A percentile compares a stretch with the other conserved stretches of the same genome.
Conservation (phyloP, 2,329 filamentous ascomycete genomes). For the Arthroderma sp. region DNA sequence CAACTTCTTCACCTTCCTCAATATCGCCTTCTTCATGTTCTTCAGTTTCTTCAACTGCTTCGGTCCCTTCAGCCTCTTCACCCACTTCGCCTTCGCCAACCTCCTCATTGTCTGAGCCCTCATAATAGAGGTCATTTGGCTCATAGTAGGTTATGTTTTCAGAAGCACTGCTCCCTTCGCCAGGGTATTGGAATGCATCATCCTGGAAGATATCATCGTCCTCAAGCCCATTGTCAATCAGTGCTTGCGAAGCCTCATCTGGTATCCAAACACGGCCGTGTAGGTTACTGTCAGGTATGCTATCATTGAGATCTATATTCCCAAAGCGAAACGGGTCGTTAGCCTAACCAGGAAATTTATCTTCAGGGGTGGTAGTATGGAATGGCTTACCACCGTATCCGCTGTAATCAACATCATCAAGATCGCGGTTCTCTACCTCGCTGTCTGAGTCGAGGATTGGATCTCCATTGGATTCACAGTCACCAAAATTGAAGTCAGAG, state of each 20-base stretch:
- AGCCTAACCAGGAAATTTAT: background rate
- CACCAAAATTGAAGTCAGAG: conserved; percentile 10
- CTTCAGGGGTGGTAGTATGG: background rate
- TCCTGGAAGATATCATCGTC: background rate
- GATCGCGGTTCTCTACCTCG: background rate
- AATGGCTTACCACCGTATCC: background rate
- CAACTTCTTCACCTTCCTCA: too few relatives aligned
- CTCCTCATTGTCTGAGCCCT: background rate
- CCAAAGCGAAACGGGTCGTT: background rate
- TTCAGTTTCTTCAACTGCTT: background rate
- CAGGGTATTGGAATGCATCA: background rate
- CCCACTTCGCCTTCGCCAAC: background rate
- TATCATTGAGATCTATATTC: background rate
- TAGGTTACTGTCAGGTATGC: background rate
- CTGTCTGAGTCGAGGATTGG: conserved; percentile 1
- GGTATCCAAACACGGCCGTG: background rate
- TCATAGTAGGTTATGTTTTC: background rate
- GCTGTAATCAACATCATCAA: background rate
- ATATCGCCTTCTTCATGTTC: background rate
- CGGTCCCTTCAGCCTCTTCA: background rate
- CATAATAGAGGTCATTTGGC: background rate
- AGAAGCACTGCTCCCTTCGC: background rate
- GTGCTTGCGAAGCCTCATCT: background rate
- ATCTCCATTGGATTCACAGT: conserved; percentile 11
- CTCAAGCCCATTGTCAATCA: background rate